phyloP scores from a whole-genome alignment of 495 filamentous ascomycete genomes.

The Chlorociboria aeruginascens region DNA sequence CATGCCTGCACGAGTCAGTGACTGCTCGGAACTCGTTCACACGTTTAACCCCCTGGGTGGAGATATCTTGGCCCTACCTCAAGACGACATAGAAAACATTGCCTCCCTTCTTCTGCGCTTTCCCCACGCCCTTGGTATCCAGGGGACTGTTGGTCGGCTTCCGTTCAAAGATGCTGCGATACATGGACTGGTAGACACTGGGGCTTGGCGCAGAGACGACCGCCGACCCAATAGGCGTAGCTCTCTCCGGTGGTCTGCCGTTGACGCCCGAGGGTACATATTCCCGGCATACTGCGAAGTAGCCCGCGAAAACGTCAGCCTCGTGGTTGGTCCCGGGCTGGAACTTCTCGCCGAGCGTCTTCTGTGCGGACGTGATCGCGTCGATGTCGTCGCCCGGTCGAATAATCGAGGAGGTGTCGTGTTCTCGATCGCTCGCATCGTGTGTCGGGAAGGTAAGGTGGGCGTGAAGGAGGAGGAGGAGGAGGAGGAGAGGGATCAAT shows the following conservation, averaged over 20 bases:
- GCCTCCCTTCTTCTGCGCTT: constrained; percentile 56
- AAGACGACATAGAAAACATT: constrained; percentile 95
- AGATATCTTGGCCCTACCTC: constrained; percentile 53
- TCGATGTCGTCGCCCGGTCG: constrained; percentile 36
- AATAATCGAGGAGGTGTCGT: constrained; percentile 24
- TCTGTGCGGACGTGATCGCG: constrained; percentile 32
- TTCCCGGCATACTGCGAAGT: constrained; percentile 90
- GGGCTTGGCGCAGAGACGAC: constrained; percentile 61
- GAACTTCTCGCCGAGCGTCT: constrained; percentile 38
- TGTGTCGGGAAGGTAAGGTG: constrained; percentile 53
- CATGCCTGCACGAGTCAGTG: constrained; percentile 51
- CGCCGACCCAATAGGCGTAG: constrained; percentile 63
- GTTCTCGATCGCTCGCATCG: constrained; percentile 16
- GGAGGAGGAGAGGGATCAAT: constrained; percentile 66
- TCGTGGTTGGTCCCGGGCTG: constrained; percentile 38
- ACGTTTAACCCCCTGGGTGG: too few relatives aligned
- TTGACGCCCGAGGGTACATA: constrained; percentile 84
- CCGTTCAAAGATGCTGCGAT: constrained; percentile 87
- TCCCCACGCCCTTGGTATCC: constrained; percentile 36
- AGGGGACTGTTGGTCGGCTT: constrained; percentile 42
- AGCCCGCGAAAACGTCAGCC: constrained; percentile 79
- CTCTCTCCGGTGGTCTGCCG: constrained; percentile 82
- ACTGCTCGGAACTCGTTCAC: too few relatives aligned
- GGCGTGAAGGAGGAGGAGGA: constrained; percentile 51
- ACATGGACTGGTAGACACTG: constrained; percentile 97